These are phyloP conservation scores for Trichoderma sp. DNA, from an alignment of 2,329 filamentous ascomycete genomes.

Conservation along the genomic window DNA sequence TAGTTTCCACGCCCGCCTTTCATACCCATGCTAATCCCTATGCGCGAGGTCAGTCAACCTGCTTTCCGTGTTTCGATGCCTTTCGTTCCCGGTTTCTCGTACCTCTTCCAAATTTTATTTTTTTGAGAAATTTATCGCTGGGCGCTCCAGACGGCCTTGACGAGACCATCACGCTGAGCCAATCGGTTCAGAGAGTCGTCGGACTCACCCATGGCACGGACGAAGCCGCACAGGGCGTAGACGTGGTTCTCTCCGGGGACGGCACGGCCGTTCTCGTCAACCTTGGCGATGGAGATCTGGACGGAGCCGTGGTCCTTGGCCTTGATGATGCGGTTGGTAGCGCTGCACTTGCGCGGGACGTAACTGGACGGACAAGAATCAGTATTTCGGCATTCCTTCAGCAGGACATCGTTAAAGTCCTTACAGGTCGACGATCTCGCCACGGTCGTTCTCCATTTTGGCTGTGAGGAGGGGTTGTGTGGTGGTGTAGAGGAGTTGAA, in stretches of 20 bases:
- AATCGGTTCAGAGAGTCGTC: slow-evolving; percentile 96
- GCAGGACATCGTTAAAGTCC: slow-evolving; percentile 43
- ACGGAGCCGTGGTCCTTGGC: slow-evolving; percentile 99
- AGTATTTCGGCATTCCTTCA: slow-evolving; percentile 34
- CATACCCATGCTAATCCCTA: slow-evolving; percentile 44
- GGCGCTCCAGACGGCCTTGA: slow-evolving; percentile 96
- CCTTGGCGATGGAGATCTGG: slow-evolving; percentile 96
- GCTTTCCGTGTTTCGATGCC: background rate
- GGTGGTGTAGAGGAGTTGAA: slow-evolving; percentile 38
- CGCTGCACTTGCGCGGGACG: slow-evolving; percentile 98
- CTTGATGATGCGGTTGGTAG: slow-evolving; percentile 99
- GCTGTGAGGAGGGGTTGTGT: slow-evolving; percentile 42
- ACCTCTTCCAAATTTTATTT: slow-evolving; percentile 27
- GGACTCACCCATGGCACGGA: slow-evolving; percentile 96
- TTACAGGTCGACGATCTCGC: slow-evolving; percentile 99
- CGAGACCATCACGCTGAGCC: slow-evolving; percentile 90
- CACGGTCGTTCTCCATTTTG: slow-evolving; percentile 99
- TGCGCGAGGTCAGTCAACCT: slow-evolving; percentile 28
- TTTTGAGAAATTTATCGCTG: slow-evolving; percentile 55
- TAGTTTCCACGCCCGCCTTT: slow-evolving; percentile 47
- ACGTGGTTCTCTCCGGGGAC: slow-evolving; percentile 94
- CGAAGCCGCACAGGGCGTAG: slow-evolving; percentile 97
- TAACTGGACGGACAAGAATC: slow-evolving; percentile 62
- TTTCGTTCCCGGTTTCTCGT: slow-evolving; percentile 27
- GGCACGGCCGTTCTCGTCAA: slow-evolving; percentile 97